These are phyloP conservation scores for Candida sanyaensis DNA, from an alignment of 1,139 yeast genomes.

Conservation along the genomic window DNA sequence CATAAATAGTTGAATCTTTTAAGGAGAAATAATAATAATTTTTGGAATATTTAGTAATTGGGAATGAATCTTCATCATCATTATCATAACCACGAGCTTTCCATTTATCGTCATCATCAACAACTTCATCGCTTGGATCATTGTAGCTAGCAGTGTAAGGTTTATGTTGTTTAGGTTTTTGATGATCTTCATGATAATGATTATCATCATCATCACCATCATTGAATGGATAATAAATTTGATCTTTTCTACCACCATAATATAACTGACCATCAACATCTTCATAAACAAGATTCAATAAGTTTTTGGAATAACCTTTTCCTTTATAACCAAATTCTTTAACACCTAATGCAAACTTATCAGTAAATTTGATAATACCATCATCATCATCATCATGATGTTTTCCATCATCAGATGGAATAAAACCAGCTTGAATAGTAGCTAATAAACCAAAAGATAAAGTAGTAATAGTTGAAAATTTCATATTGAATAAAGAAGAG, in stretches of 20 bases:
- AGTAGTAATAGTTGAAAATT: slow-evolving; percentile 2
- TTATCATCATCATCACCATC: background rate
- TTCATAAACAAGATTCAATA: slow-evolving; percentile 1
- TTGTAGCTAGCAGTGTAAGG: background rate
- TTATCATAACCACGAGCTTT: slow-evolving; percentile 1
- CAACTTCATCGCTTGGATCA: background rate
- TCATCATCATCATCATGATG: slow-evolving; percentile 1
- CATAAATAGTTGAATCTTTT: slow-evolving; percentile 21
- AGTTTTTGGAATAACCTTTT: slow-evolving; percentile 3
- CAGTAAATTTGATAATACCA: slow-evolving; percentile 6
- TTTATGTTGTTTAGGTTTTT: background rate
- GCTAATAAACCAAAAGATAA: slow-evolving; percentile 6
- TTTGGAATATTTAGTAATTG: background rate
- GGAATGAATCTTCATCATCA: background rate
- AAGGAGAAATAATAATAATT: slow-evolving; percentile 3
- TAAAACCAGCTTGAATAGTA: slow-evolving; percentile 8
- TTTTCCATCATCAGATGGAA: background rate
- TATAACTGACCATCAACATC: slow-evolving; percentile 1
- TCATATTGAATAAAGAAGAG: slow-evolving; percentile 3
- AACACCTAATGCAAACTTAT: slow-evolving; percentile 11
- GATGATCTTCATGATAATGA: no score
- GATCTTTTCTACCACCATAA: slow-evolving; percentile 3
- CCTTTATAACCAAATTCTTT: slow-evolving; percentile 3
- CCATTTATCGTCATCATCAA: slow-evolving; percentile 1
- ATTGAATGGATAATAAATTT: background rate